These are phyloP conservation scores for Leucocoprinus birnbaumii DNA, from an alignment of 768 basidiomycete genomes.

Conservation along the genomic window DNA sequence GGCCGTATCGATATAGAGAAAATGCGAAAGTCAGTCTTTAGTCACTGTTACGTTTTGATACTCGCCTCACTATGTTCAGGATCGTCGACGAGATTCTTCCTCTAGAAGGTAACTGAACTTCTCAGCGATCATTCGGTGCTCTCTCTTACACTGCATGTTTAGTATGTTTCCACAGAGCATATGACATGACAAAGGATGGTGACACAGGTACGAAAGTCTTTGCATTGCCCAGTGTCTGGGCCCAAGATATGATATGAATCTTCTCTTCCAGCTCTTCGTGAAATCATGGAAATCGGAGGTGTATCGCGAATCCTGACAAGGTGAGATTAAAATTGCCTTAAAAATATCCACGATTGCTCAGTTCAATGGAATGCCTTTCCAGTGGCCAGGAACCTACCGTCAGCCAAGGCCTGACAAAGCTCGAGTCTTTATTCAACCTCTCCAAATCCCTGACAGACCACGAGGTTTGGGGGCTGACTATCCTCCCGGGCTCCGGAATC, in stretches of 20 bases:
- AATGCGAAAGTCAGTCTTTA: slow-evolving; percentile 49
- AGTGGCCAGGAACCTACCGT: slow-evolving; percentile 55
- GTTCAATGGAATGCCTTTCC: too few species aligned
- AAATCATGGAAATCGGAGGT: slow-evolving; percentile 54
- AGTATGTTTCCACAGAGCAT: slow-evolving; percentile 82
- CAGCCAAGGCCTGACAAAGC: slow-evolving; percentile 33
- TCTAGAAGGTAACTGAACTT: slow-evolving; percentile 48
- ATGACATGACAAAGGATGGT: slow-evolving; percentile 65
- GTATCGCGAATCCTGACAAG: slow-evolving; percentile 81
- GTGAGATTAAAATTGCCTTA: slow-evolving; percentile 33
- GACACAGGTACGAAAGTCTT: slow-evolving; percentile 40
- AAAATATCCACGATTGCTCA: background rate
- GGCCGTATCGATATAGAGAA: slow-evolving; percentile 57
- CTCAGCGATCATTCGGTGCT: background rate
- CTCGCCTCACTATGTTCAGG: slow-evolving; percentile 27
- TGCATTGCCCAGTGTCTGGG: background rate
- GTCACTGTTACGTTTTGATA: background rate
- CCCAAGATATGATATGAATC: background rate
- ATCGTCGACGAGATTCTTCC: slow-evolving; percentile 57
- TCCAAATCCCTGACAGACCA: slow-evolving; percentile 34
- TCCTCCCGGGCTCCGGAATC: slow-evolving; percentile 79
- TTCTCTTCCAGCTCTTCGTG: slow-evolving; percentile 35
- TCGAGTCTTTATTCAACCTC: slow-evolving; percentile 37
- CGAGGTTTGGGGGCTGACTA: slow-evolving; percentile 36
- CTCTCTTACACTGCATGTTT: background rate